Conservation (phyloP, 176 grass and related monocot species). For the Aechmea fasciata region DNA sequence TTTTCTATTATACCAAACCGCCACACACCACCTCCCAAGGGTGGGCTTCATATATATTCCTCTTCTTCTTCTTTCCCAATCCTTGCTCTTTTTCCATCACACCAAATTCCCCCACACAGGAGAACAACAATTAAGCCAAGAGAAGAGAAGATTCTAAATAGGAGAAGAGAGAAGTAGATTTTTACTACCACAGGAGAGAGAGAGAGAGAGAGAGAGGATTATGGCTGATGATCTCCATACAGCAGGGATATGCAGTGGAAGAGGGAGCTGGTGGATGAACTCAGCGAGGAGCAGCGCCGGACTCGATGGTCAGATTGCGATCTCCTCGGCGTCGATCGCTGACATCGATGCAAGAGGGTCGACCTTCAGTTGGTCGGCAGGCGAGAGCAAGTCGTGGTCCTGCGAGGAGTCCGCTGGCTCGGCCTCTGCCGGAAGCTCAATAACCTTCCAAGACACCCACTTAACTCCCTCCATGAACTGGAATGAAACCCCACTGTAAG, state of each 20-base stretch:
- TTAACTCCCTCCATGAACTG: conserved; percentile 5
- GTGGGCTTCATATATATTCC: background rate
- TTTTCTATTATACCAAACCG: background rate
- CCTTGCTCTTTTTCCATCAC: background rate
- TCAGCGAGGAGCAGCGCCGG: background rate
- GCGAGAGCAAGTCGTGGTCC: conserved; percentile 8
- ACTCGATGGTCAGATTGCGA: background rate
- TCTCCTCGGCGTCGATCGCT: background rate
- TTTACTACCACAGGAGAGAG: background rate
- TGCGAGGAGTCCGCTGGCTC: conserved; percentile 21
- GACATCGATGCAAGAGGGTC: background rate
- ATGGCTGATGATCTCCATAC: conserved; percentile 7
- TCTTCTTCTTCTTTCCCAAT: background rate
- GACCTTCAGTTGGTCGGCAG: background rate
- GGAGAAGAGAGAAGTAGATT: background rate
- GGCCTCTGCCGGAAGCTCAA: conserved; percentile 14
- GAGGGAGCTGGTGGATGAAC: conserved; percentile 9
- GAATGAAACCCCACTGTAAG: conserved; percentile 17
- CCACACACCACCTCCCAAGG: background rate
- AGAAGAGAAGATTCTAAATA: background rate
- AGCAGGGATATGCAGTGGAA: conserved; percentile 3
- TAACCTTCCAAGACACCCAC: conserved; percentile 18
- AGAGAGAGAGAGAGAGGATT: background rate
- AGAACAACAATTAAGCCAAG: background rate
- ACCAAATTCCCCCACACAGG: too few relatives aligned